Conservation (phyloP, 2,329 filamentous ascomycete species). For the Sclerotinia sclerotiorum region DNA sequence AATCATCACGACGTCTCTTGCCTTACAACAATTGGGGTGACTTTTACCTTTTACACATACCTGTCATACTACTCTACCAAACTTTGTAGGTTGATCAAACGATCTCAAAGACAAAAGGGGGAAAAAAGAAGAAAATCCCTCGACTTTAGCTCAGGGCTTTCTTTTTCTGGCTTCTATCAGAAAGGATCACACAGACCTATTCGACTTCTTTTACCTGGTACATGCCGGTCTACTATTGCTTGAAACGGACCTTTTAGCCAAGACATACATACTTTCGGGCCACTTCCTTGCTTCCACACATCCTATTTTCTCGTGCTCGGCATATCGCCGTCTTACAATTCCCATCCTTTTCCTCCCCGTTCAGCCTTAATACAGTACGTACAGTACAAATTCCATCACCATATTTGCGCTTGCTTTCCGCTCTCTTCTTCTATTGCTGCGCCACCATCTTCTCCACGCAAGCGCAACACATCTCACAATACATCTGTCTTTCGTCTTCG, state of each 20-base stretch:
- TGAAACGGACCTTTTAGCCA: not conserved
- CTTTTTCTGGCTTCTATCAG: slow-evolving; percentile 1
- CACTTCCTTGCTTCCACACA: slow-evolving; percentile 24
- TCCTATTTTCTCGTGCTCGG: slow-evolving; percentile 24
- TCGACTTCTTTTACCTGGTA: not conserved
- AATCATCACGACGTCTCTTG: slow-evolving; percentile 1
- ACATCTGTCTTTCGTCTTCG: not conserved
- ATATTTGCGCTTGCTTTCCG: slow-evolving; percentile 20
- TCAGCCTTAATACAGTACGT: slow-evolving; percentile 8
- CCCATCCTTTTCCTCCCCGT: slow-evolving; percentile 13
- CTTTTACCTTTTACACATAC: not conserved
- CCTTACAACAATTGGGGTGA: not conserved
- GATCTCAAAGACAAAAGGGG: not conserved
- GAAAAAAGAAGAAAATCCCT: not conserved
- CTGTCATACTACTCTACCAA: not conserved
- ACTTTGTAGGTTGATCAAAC: not conserved
- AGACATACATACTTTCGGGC: slow-evolving; percentile 10
- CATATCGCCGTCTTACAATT: slow-evolving; percentile 19
- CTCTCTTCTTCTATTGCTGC: slow-evolving; percentile 20
- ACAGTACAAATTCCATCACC: not conserved
- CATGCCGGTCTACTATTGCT: not conserved
- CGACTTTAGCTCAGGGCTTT: not conserved
- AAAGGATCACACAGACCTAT: not conserved
- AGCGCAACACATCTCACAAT: slow-evolving; percentile 6
- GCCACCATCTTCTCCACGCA: slow-evolving; percentile 11